Base-by-base conservation (phyloP, 1,139 yeast genomes). In the Candida gigantensis region DNA sequence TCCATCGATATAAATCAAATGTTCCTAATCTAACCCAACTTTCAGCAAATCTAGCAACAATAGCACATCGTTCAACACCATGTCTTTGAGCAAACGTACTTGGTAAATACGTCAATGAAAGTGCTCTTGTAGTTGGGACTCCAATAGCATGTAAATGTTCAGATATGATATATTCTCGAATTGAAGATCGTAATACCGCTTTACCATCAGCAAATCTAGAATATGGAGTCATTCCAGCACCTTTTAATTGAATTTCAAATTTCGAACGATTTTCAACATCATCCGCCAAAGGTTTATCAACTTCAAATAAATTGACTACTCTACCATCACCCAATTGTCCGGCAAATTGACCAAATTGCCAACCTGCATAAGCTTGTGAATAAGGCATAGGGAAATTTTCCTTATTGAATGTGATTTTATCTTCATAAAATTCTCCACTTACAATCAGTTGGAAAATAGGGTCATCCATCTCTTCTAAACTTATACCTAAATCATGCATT, bases 301-400 rank as follows among this genome's bases (percentile, higher is more conserved):
- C 62, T 46, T 86, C 94, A 60, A 90, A 89, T 33, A 92, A 63
- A 52, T 84, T 87, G 6, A 81, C 74, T 2, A 89, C 97, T 43
- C 98, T 68, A 1, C 98, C 98, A 57, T 92, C 98, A 4, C 98
- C 98, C 45, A 92, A 65, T 58, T 92, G 98, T 1, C 97, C 97
- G 0, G 97, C 97, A 79, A 92, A 92, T 48, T 77, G 80, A 3
- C 98, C 97, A 66, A 92, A 92, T 55, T 92, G 98, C 73, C 85
- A 88, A 1, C 98, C 98, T 1, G 97, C 96, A 58, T 92, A 92
- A 0, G 94, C 87, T 57, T 84, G 90, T 6, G 96, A 79, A 61
- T 85, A 90, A 0, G 97, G 97, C 50, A 79, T 78, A 0, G 85
- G 75, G n/a, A 62, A 65, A 1, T 55, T 58, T 24, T 66, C 61